Percentiles rank a stretch among this genome's conserved stretches.
Conservation (phyloP, 116 monocot species). For the Iris pallida region DNA sequence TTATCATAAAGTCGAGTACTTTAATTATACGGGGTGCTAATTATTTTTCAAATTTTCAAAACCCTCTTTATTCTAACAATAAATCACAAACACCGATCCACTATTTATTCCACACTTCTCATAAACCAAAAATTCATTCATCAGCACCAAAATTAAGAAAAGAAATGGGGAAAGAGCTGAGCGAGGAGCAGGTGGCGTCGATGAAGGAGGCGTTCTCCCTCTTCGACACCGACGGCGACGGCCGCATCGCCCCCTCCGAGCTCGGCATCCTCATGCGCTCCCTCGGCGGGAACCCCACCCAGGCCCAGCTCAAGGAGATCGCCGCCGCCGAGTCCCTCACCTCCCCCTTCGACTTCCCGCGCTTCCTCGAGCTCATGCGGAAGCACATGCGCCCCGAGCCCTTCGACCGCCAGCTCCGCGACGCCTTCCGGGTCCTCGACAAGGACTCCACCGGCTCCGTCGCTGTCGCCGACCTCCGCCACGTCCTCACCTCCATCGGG, state of each 20-base stretch:
- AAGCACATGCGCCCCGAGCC: constrained; percentile 53
- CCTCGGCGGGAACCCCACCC: constrained; percentile 67
- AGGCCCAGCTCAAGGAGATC: constrained; percentile 70
- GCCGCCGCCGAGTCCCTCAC: constrained; percentile 45
- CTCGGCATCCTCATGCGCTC: constrained; percentile 77
- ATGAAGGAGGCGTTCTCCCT: constrained; percentile 72
- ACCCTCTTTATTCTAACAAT: too few relatives aligned
- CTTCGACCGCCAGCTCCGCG: constrained; percentile 65
- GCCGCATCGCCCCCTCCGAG: constrained; percentile 65
- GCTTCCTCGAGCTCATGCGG: constrained; percentile 61
- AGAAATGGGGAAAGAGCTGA: constrained; percentile 55
- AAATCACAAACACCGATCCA: too few relatives aligned
- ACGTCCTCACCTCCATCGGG: constrained; percentile 65
- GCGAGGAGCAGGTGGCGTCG: constrained; percentile 61
- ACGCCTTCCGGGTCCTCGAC: constrained; percentile 73
- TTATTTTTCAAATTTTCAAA: too few relatives aligned
- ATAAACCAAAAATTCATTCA: too few relatives aligned
- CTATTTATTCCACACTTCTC: too few relatives aligned
- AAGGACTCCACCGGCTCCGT: constrained; percentile 57
- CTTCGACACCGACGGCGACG: constrained; percentile 72
- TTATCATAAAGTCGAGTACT: too few relatives aligned
- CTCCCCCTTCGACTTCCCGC: constrained; percentile 60
- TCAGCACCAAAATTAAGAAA: neutral
- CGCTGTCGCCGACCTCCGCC: constrained; percentile 59
- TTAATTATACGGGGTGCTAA: too few relatives aligned